These are phyloP conservation scores for Entonaema liquescens DNA, from an alignment of 495 filamentous ascomycete species.

Conservation along the genomic window DNA sequence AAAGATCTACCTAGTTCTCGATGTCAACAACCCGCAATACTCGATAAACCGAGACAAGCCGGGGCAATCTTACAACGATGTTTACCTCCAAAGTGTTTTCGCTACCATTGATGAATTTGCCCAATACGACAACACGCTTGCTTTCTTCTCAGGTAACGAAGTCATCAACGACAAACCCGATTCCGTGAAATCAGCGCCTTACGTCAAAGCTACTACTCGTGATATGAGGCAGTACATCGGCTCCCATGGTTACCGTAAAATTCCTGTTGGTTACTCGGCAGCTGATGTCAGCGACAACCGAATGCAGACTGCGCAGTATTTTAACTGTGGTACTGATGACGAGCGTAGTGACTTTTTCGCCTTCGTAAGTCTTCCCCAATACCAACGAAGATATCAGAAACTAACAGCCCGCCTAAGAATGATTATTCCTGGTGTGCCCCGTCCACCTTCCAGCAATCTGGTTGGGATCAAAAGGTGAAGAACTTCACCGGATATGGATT, in stretches of 20 bases:
- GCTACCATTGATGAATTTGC: conserved; percentile 89
- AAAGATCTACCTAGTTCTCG: conserved; percentile 91
- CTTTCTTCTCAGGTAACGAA: conserved; percentile 98
- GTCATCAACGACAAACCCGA: conserved; percentile 83
- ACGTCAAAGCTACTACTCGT: conserved; percentile 92
- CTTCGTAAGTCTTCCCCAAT: conserved; percentile 60
- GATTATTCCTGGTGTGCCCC: conserved; percentile 96
- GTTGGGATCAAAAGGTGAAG: conserved; percentile 92
- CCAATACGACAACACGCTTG: conserved; percentile 87
- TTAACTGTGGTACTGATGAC: conserved; percentile 92
- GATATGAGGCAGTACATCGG: conserved; percentile 90
- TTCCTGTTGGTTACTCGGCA: conserved; percentile 95
- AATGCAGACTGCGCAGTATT: conserved; percentile 86
- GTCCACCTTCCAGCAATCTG: conserved; percentile 76
- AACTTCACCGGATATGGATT: conserved; percentile 90
- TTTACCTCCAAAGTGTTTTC: conserved; percentile 92
- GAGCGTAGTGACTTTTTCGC: conserved; percentile 94
- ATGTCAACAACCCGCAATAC: conserved; percentile 70
- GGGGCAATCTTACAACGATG: conserved; percentile 82
- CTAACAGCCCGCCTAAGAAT: conserved; percentile 60
- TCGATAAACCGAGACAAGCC: conserved; percentile 85
- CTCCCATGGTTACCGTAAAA: conserved; percentile 73
- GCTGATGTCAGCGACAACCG: conserved; percentile 87
- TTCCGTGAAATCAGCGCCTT: conserved; percentile 78
- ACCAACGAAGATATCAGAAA: not conserved